Evolutionary conservation across 257 asterid genomes (phyloP).

Genomic region (Lycium barbarum): DNA sequence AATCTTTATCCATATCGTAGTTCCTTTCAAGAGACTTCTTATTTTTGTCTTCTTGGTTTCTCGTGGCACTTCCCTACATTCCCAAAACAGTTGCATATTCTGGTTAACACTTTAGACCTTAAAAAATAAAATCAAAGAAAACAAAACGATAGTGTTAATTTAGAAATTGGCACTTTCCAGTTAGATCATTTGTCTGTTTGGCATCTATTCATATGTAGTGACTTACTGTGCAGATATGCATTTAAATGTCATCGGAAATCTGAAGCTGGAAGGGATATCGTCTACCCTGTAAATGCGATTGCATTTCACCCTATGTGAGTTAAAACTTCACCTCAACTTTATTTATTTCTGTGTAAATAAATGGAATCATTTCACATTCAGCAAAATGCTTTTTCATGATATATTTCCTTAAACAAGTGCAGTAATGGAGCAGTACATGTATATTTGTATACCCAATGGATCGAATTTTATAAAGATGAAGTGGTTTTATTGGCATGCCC

Average conservation of each 20-base stretch:
- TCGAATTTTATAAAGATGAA: background rate
- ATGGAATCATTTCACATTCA: background rate
- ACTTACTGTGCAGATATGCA: constrained; percentile 68
- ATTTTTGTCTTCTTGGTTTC: background rate
- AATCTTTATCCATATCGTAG: background rate
- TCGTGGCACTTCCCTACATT: background rate
- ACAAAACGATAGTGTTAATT: background rate
- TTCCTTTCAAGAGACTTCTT: background rate
- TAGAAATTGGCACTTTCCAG: background rate
- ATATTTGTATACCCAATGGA: background rate
- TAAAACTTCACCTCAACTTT: constrained; percentile 16
- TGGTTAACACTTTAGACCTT: background rate
- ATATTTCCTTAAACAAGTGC: background rate
- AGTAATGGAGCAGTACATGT: background rate
- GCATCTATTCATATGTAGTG: background rate
- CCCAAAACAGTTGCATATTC: background rate
- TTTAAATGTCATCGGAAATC: constrained; percentile 90
- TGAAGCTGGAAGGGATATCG: constrained; percentile 85
- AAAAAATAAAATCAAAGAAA: background rate
- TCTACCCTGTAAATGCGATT: constrained; percentile 89
- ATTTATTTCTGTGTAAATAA: background rate
- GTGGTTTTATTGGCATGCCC: background rate
- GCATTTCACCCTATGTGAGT: constrained; percentile 93
- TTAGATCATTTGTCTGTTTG: constrained; percentile 3
- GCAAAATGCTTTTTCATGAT: background rate